Percentiles rank a stretch among this genome's conserved stretches.
Conservation (phyloP, 2,329 filamentous ascomycete genomes). For the Claviceps sp. region DNA sequence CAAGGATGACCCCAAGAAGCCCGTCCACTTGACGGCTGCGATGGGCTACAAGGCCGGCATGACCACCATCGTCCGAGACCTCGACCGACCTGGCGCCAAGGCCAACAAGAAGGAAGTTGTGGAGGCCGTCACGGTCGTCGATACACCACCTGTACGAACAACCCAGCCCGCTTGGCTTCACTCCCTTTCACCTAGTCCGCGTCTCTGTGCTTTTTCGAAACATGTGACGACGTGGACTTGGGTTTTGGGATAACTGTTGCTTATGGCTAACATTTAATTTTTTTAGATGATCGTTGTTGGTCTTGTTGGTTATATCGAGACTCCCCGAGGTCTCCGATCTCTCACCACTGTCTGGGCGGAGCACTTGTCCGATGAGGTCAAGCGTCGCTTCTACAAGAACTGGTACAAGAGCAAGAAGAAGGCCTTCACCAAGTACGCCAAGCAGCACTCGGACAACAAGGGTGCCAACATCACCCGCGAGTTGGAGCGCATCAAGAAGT, state of each 20-base stretch:
- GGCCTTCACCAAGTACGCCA: slow-evolving; percentile 99
- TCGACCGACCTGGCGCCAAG: slow-evolving; percentile 98
- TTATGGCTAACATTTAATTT: slow-evolving; percentile 53
- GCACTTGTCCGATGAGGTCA: slow-evolving; percentile 96
- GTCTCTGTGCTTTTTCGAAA: not conserved
- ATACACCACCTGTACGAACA: slow-evolving; percentile 90
- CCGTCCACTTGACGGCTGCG: slow-evolving; percentile 92
- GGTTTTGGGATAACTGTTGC: slow-evolving; percentile 25
- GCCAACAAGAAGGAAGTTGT: slow-evolving; percentile 98
- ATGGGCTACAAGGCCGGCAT: slow-evolving; percentile 99
- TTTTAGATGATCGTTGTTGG: slow-evolving; percentile 97
- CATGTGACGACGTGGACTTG: not conserved
- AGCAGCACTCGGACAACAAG: slow-evolving; percentile 95
- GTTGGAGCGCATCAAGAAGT: slow-evolving; percentile 99
- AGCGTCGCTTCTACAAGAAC: slow-evolving; percentile 99
- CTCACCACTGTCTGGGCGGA: slow-evolving; percentile 99
- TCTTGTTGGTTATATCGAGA: slow-evolving; percentile 99
- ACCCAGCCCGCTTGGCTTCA: slow-evolving; percentile 67
- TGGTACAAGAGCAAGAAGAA: slow-evolving; percentile 99
- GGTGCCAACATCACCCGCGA: slow-evolving; percentile 88
- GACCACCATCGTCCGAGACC: slow-evolving; percentile 98
- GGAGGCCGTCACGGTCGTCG: slow-evolving; percentile 76
- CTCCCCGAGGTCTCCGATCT: slow-evolving; percentile 95
- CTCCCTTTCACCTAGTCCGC: slow-evolving; percentile 12
- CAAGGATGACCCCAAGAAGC: slow-evolving; percentile 99